Evolutionary conservation across 768 basidiomycete genomes (phyloP).

Genomic region (Mycena filopes): DNA sequence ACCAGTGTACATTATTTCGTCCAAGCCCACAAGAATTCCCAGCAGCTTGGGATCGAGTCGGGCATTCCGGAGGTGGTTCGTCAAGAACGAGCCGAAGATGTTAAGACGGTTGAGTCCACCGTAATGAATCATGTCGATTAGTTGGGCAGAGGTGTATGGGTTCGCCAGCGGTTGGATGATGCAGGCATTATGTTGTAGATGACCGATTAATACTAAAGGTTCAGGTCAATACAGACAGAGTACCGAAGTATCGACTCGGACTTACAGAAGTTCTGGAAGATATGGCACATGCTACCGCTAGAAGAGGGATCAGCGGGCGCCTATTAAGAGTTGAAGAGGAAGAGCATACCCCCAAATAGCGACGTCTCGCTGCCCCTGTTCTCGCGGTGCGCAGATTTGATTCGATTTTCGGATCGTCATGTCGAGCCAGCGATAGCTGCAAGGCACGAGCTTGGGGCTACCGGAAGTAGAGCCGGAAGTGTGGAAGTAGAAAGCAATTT

Average conservation of each 20-base stretch:
- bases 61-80: slow-evolving; percentile 68
- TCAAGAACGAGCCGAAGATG: slow-evolving; percentile 79
- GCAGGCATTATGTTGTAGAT: slow-evolving; percentile 72
- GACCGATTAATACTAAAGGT: slow-evolving; percentile 72
- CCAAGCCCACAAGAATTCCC: slow-evolving; percentile 62
- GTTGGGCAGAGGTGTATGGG: slow-evolving; percentile 71
- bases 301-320: slow-evolving; percentile 43
- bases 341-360: slow-evolving; percentile 75
- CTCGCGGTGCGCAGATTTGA: slow-evolving; percentile 59
- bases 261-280: slow-evolving; percentile 81
- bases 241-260: slow-evolving; percentile 36
- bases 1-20: slow-evolving; percentile 75
- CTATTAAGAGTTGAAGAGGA: slow-evolving; percentile 26
- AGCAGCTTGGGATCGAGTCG: slow-evolving; percentile 71
- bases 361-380: slow-evolving; percentile 70
- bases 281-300: slow-evolving; percentile 89
- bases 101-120: slow-evolving; percentile 80
- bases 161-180: slow-evolving; percentile 25
- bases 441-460: slow-evolving; percentile 81
- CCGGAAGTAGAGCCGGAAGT: slow-evolving; percentile 89
- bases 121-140: slow-evolving; percentile 74
- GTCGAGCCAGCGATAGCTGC: slow-evolving; percentile 74
- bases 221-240: slow-evolving; percentile 33
- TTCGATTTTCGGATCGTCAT: slow-evolving; percentile 70
- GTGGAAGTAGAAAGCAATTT: slow-evolving; percentile 77